Evolutionary conservation across 2,329 filamentous ascomycete genomes (phyloP).

Genomic region (Onygenales sp.): DNA sequence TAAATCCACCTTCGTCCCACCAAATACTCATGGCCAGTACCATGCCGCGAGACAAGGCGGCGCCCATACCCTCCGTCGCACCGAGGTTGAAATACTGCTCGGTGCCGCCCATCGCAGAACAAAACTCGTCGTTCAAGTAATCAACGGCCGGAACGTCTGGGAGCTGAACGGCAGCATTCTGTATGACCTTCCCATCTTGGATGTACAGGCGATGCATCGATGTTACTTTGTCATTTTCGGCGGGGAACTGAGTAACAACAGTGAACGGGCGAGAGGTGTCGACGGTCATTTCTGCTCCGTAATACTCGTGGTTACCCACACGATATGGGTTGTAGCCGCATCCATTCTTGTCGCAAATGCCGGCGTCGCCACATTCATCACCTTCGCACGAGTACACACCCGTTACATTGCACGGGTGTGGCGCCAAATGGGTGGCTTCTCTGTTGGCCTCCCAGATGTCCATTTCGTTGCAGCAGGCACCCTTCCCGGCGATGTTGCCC

Average conservation of each 20-base stretch:
- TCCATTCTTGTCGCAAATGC: conserved; percentile 55
- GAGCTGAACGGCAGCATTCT: conserved; percentile 37
- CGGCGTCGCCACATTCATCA: conserved; percentile 41
- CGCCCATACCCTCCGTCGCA: conserved; percentile 45
- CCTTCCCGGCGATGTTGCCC: conserved; percentile 44
- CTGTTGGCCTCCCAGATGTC: conserved; percentile 61
- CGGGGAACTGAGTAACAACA: conserved; percentile 57
- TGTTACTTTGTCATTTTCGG: conserved; percentile 36
- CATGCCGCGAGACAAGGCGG: conserved; percentile 47
- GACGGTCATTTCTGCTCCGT: conserved; percentile 47
- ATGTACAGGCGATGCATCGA: conserved; percentile 54
- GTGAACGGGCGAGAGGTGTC: conserved; percentile 51
- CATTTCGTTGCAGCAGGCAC: conserved; percentile 57
- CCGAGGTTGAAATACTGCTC: conserved; percentile 43
- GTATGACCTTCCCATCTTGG: conserved; percentile 49
- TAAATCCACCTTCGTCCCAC: conserved; percentile 45
- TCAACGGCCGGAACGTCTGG: conserved; percentile 37
- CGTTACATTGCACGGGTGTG: conserved; percentile 48
- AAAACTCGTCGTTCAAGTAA: conserved; percentile 47
- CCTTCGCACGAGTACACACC: conserved; percentile 39
- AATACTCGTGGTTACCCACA: conserved; percentile 52
- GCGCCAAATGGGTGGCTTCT: conserved; percentile 51
- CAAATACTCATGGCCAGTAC: conserved; percentile 52
- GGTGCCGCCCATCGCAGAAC: conserved; percentile 36
- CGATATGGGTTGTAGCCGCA: conserved; percentile 61